These are phyloP conservation scores for Aspergillus leporis DNA, from an alignment of 495 filamentous ascomycete species.

Conservation along the genomic window DNA sequence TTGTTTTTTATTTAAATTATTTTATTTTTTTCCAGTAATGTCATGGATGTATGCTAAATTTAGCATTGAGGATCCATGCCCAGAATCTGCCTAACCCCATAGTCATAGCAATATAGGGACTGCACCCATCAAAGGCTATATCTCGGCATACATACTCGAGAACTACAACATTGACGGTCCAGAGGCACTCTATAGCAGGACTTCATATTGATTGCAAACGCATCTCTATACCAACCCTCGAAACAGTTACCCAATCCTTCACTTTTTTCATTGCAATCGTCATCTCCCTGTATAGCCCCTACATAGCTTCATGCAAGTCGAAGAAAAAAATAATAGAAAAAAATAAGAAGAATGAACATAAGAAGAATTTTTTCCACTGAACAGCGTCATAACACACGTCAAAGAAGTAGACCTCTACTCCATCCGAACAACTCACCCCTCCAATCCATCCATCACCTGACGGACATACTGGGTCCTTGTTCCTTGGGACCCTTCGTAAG, in stretches of 20 bases:
- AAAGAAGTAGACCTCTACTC: constrained; percentile 34
- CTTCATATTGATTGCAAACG: no score
- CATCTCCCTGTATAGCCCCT: constrained; percentile 29
- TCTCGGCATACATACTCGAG: no score
- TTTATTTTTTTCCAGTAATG: no score
- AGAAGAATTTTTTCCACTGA: constrained; percentile 31
- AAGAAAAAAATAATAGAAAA: constrained; percentile 24
- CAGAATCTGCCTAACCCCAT: no score
- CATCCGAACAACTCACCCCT: constrained; percentile 17
- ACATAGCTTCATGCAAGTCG: constrained; percentile 36
- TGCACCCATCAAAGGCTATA: no score
- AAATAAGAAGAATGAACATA: constrained; percentile 24
- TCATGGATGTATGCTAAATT: neutral
- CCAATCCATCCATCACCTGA: constrained; percentile 9
- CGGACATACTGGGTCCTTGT: constrained; percentile 11
- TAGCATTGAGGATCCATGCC: neutral
- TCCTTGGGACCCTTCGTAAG: constrained; percentile 13
- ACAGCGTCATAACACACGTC: constrained; percentile 43
- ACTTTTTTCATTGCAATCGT: constrained; percentile 26
- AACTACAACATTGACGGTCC: no score
- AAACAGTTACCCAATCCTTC: neutral
- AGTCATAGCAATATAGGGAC: no score
- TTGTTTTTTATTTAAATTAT: no score
- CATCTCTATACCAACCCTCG: no score
- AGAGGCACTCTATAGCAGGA: no score